Percentiles rank a stretch among this genome's conserved stretches.
phyloP scores from a whole-genome alignment of 1,284 basidiomycete species.

The Cryptococcus amylolentus region DNA sequence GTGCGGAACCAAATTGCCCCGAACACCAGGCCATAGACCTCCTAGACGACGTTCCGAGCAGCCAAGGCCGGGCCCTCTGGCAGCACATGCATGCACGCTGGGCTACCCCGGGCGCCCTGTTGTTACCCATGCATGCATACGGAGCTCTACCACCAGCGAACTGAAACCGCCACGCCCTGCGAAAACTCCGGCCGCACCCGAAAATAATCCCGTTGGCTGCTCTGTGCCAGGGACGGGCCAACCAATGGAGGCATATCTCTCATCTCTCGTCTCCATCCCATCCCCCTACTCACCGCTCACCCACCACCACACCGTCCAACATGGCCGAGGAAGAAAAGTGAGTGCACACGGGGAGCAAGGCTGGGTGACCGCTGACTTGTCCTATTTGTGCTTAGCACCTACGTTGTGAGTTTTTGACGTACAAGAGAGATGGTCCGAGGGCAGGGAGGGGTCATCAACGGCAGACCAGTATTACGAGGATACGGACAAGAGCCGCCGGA shows the following conservation, averaged over 20 bases:
- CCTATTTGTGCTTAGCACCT: constrained; percentile 33
- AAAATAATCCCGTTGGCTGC: constrained; percentile 1
- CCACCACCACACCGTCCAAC: constrained; percentile 6
- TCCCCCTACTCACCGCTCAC: constrained; percentile 1
- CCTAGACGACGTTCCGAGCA: too few relatives aligned
- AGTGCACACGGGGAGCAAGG: constrained; percentile 9
- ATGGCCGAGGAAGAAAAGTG: constrained; percentile 44
- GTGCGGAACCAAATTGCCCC: too few relatives aligned
- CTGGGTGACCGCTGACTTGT: constrained; percentile 1
- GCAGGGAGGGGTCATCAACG: too few relatives aligned
- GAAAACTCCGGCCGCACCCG: constrained; percentile 3
- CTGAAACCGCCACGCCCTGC: too few relatives aligned
- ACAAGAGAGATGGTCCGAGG: too few relatives aligned
- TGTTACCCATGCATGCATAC: too few relatives aligned
- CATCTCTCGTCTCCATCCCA: neutral
- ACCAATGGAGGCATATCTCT: neutral
- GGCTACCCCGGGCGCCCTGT: too few relatives aligned
- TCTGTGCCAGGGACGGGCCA: neutral
- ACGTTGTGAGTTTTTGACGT: constrained; percentile 35
- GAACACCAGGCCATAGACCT: too few relatives aligned
- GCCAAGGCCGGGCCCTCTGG: too few relatives aligned
- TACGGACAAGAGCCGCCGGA: neutral
- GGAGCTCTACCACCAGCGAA: too few relatives aligned
- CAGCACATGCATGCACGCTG: too few relatives aligned
- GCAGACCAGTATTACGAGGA: too few relatives aligned